Percentiles rank a stretch among this genome's conserved stretches.
Evolutionary conservation across 208 protist genomes (phyloP).

Genomic region (Leptomonas pyrrhocoris): DNA sequence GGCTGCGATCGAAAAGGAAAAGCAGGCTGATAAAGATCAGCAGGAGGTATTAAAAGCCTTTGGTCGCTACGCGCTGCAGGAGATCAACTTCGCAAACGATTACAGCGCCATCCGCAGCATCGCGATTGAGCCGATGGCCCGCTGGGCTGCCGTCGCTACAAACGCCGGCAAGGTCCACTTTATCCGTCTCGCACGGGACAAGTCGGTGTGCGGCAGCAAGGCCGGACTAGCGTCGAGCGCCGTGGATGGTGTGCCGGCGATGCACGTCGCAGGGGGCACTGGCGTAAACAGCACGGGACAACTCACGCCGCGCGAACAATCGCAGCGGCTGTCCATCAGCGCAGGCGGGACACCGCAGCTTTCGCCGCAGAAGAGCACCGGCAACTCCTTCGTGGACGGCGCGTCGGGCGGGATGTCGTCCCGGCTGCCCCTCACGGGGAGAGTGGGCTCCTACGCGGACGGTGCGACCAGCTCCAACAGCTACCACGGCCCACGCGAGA

Average conservation of each 20-base stretch:
- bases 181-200: conserved; percentile 60
- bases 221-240: background rate
- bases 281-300: background rate
- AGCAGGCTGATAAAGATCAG: conserved; percentile 5
- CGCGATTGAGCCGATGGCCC: conserved; percentile 66
- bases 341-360: background rate
- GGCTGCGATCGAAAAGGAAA: conserved; percentile 8
- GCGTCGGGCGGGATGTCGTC: conserved; percentile 8
- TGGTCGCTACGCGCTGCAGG: conserved; percentile 64
- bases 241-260: background rate
- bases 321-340: conserved; percentile 8
- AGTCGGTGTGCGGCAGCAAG: conserved; percentile 33
- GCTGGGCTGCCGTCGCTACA: conserved; percentile 80
- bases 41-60: conserved; percentile 29
- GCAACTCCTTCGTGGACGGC: conserved; percentile 7
- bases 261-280: background rate
- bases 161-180: conserved; percentile 86
- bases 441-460: conserved; percentile 9
- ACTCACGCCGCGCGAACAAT: conserved; percentile 12
- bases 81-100: conserved; percentile 75
- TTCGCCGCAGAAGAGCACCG: conserved; percentile 24
- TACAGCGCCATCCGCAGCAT: conserved; percentile 88
- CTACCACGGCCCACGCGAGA: conserved; percentile 36
- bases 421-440: conserved; percentile 24
- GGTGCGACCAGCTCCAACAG: conserved; percentile 1